Conservation (phyloP, 1,139 yeast species). For the Kodamaea alishanica region DNA sequence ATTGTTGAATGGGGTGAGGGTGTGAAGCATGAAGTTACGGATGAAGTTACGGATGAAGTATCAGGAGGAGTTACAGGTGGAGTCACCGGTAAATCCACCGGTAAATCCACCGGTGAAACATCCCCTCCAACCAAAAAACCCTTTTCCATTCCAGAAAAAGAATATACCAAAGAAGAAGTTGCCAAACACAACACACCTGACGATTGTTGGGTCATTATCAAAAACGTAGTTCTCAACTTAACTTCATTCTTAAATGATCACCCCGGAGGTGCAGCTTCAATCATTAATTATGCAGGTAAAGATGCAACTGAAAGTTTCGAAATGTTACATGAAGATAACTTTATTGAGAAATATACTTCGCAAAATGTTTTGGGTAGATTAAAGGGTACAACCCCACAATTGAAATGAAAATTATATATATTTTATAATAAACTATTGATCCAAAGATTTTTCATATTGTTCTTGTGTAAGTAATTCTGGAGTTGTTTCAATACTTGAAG, state of each 20-base stretch:
- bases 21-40: too few relatives aligned
- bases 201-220: conserved; percentile 87
- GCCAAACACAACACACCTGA: conserved; percentile 56
- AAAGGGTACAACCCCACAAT: conserved; percentile 42
- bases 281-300: conserved; percentile 77
- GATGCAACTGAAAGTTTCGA: conserved; percentile 87
- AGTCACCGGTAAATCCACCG: not conserved
- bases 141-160: conserved; percentile 40
- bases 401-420: conserved; percentile 18
- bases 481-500: conserved; percentile 21
- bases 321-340: conserved; percentile 53
- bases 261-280: conserved; percentile 83
- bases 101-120: conserved; percentile 1
- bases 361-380: conserved; percentile 47
- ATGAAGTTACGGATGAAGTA: not conserved
- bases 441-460: conserved; percentile 62
- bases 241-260: conserved; percentile 75
- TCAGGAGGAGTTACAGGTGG: not conserved
- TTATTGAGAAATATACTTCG: conserved; percentile 47
- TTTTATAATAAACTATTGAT: conserved; percentile 32
- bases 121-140: conserved; percentile 9
- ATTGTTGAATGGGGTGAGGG: conserved; percentile 26
- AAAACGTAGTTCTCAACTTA: conserved; percentile 79
- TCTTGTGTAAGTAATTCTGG: conserved; percentile 45
- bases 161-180: conserved; percentile 52